Base-by-base conservation (phyloP, 495 filamentous ascomycete species). In the Xylaria grammica region DNA sequence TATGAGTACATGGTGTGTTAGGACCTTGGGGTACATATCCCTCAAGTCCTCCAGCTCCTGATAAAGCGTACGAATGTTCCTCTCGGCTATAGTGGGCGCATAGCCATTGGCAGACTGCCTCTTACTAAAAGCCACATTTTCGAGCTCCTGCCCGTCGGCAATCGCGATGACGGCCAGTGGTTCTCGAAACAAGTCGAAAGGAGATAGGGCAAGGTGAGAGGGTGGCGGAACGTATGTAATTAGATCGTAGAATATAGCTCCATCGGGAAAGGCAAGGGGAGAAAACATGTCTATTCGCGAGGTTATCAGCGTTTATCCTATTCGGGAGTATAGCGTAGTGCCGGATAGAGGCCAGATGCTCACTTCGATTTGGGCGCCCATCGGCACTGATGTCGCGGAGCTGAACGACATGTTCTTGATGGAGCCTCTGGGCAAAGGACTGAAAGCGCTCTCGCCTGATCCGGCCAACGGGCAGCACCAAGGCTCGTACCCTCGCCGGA, bases 361-460 rank as follows among this genome's bases (percentile, higher is more conserved):
- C 88, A 97, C 92, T 96, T 82, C 92, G 87, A 77, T 97, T 90
- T 64, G 93, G 92, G 55, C 91, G 86, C 73, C 82, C 81, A 85
- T 97, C 92, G 63, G 94, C 91, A 72, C 87, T 97, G 73, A 98
- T 88, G 75, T 98, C 95, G 72, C 92, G 89, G 64, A 99, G 84
- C 59, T 90, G 90, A 65, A 99, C 87, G 63, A 95, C 85, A 84
- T 91, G 89, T 72, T 96, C 90, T 64, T 84, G 79, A 73, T 89
- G 86, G 56, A 99, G 82, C 66, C 91, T 86, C 49, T 87, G 84
- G 67, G 92, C 85, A 76, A 97, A 97, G 63, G 81, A 81, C 58
- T 86, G 72, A 76, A 97, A 97, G 58, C 92, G 86, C 20, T 90
- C 90, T 30, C 88, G 88, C 72, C 87, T 91, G 72, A 98, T 95